A percentile compares a stretch with the other conserved stretches of the same genome.
Evolutionary conservation across 108 stramenopile genomes (phyloP).

Genomic region (Cyclotella choctawhatcheeana): DNA sequence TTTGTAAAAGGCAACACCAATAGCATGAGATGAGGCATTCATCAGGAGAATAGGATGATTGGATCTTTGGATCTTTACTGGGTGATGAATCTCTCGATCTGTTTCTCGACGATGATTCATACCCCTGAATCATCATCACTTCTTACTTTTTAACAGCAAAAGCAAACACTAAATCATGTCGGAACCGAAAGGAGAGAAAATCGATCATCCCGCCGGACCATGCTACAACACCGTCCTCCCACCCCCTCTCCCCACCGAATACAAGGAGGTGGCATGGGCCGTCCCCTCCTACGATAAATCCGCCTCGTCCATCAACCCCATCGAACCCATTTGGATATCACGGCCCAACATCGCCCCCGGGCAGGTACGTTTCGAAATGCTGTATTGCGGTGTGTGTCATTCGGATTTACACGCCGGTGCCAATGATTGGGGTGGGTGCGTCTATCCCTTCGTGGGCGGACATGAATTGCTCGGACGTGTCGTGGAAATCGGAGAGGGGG

Average conservation of each 20-base stretch:
- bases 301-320: not conserved
- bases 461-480: conserved; percentile 54
- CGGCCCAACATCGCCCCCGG: not conserved
- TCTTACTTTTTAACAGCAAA: no score
- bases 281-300: conserved; percentile 1
- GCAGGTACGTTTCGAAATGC: conserved; percentile 42
- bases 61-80: no score
- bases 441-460: conserved; percentile 36
- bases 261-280: conserved; percentile 8
- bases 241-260: not conserved
- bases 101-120: no score
- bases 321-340: not conserved
- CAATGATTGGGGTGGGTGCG: conserved; percentile 41
- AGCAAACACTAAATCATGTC: no score
- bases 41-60: no score
- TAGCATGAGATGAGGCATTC: no score
- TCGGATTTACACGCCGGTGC: conserved; percentile 53
- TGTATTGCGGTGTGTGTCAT: conserved; percentile 62
- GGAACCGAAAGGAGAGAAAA: conserved; percentile 7
- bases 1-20: no score
- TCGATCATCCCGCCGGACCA: not conserved
- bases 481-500: conserved; percentile 50
- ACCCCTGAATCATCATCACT: no score
- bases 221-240: conserved; percentile 11
- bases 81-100: no score